Evolutionary conservation across 441 rosid species (phyloP).

Genomic region (Breynia disticha): DNA sequence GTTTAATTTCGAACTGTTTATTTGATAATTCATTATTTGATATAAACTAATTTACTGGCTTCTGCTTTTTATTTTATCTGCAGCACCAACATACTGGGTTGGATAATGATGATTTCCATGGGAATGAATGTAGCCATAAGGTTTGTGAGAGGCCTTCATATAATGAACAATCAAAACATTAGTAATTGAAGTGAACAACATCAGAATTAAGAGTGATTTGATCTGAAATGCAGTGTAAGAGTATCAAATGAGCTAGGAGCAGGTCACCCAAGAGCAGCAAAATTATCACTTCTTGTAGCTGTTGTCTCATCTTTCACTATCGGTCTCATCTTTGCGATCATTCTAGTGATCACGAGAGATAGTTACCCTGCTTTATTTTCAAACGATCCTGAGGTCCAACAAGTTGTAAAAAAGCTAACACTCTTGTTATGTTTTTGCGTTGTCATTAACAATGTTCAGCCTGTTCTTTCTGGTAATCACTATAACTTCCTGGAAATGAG

Average conservation of each 20-base stretch:
- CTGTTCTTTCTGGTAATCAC: slow-evolving; percentile 51
- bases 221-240: slow-evolving; percentile 43
- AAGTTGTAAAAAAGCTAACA: slow-evolving; percentile 48
- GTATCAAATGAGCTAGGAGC: slow-evolving; percentile 78
- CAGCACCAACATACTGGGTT: slow-evolving; percentile 71
- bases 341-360: slow-evolving; percentile 26
- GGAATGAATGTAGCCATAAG: slow-evolving; percentile 78
- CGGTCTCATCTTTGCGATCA: slow-evolving; percentile 26
- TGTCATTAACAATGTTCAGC: slow-evolving; percentile 46
- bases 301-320: slow-evolving; percentile 37
- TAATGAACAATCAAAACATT: not conserved
- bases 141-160: slow-evolving; percentile 15
- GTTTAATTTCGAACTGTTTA: no score
- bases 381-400: slow-evolving; percentile 28
- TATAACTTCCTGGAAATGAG: not conserved
- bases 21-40: no score
- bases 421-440: slow-evolving; percentile 52
- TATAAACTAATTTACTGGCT: no score
- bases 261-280: slow-evolving; percentile 57
- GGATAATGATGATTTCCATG: slow-evolving; percentile 52
- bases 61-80: slow-evolving; percentile 11
- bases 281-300: slow-evolving; percentile 51
- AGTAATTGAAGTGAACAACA: no score
- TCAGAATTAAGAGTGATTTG: not conserved
- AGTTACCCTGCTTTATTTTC: slow-evolving; percentile 44